phyloP scores from a whole-genome alignment of 2,329 filamentous ascomycete genomes.

The Aspergillus arachidicola region DNA sequence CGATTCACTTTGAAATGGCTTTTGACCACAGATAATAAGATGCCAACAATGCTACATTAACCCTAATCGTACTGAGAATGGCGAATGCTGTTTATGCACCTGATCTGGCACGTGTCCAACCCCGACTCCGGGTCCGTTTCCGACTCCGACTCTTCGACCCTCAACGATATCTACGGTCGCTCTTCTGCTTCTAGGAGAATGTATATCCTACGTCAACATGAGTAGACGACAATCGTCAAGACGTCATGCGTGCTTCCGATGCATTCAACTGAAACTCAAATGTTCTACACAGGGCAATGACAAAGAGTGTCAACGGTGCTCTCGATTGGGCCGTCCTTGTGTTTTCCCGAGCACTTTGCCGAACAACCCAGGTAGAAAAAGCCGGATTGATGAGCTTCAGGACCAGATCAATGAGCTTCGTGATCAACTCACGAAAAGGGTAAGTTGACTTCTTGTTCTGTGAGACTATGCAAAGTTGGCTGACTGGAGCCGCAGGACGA shows the following conservation, averaged over 20 bases:
- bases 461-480: background rate
- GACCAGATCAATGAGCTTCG: constrained; percentile 10
- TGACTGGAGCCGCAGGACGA: background rate
- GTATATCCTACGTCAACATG: background rate
- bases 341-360: constrained; percentile 1
- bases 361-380: constrained; percentile 6
- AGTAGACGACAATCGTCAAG: constrained; percentile 9
- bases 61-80: background rate
- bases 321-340: constrained; percentile 10
- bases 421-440: background rate
- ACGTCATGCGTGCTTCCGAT: constrained; percentile 14
- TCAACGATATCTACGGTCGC: background rate
- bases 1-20: background rate
- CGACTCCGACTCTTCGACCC: background rate
- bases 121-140: background rate
- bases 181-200: background rate
- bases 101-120: background rate
- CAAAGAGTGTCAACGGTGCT: constrained; percentile 14
- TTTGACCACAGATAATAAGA: too few species aligned
- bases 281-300: constrained; percentile 4
- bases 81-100: background rate
- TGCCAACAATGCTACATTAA: background rate
- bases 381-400: constrained; percentile 11
- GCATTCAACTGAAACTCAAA: constrained; percentile 15
- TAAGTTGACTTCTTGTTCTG: background rate